Percentiles rank a stretch among this genome's conserved stretches.
These are phyloP conservation scores for Chaetothyriales sp. DNA, from an alignment of 2,329 filamentous ascomycete genomes.

Conservation along the genomic window DNA sequence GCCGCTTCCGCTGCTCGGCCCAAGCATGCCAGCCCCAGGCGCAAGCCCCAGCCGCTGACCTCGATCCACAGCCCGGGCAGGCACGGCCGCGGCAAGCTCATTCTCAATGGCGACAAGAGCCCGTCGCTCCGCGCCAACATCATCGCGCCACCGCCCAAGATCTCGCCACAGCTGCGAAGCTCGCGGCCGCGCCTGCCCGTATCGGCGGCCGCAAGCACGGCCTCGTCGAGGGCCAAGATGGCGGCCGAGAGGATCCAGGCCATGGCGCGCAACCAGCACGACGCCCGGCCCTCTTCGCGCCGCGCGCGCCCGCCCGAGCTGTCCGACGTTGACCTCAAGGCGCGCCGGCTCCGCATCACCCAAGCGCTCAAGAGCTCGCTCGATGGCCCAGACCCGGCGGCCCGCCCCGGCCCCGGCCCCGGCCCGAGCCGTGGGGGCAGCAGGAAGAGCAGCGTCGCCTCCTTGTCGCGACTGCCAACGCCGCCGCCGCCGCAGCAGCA, in stretches of 20 bases:
- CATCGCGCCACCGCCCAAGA: slow-evolving; percentile 53
- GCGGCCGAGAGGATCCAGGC: slow-evolving; percentile 40
- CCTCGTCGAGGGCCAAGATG: slow-evolving; percentile 53
- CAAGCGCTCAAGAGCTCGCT: slow-evolving; percentile 59
- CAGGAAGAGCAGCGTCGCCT: neutral
- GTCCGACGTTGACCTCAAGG: slow-evolving; percentile 71
- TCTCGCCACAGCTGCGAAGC: slow-evolving; percentile 66
- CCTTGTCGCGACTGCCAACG: neutral
- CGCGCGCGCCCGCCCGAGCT: slow-evolving; percentile 43
- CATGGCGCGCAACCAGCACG: slow-evolving; percentile 26
- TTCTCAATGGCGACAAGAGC: slow-evolving; percentile 35
- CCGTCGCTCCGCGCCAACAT: slow-evolving; percentile 60
- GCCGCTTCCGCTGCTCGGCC: neutral
- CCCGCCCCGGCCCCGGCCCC: neutral
- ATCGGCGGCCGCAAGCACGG: slow-evolving; percentile 57
- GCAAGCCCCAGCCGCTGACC: slow-evolving; percentile 21
- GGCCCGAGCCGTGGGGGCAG: neutral
- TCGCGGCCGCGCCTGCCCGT: slow-evolving; percentile 70
- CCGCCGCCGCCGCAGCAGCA: neutral
- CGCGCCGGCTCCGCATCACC: slow-evolving; percentile 67
- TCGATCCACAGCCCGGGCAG: slow-evolving; percentile 24
- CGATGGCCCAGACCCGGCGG: slow-evolving; percentile 16
- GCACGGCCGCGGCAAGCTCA: slow-evolving; percentile 23
- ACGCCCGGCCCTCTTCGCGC: slow-evolving; percentile 22
- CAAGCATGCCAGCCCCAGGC: slow-evolving; percentile 17